Evolutionary conservation across 352 stramenopile genomes (phyloP).

Genomic region (Lagenidium giganteum): DNA sequence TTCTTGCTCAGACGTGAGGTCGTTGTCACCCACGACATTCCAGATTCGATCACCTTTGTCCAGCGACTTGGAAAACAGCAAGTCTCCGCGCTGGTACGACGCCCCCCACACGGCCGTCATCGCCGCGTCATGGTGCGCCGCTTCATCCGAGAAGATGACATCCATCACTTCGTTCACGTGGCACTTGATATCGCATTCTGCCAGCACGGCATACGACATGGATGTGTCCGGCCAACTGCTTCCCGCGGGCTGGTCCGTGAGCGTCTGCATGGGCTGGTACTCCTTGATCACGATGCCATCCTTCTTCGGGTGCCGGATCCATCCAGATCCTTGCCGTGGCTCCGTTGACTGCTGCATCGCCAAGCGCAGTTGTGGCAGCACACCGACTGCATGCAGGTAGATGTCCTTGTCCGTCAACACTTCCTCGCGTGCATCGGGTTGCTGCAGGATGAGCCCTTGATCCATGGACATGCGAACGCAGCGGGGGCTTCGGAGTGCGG

Average conservation of each 20-base stretch:
- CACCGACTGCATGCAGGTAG: constrained; percentile 18
- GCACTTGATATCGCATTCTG: constrained; percentile 51
- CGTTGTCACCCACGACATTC: constrained; percentile 12
- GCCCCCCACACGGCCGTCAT: constrained; percentile 52
- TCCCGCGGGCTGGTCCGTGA: constrained; percentile 15
- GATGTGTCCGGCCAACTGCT: constrained; percentile 35
- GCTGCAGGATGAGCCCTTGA: too few relatives aligned
- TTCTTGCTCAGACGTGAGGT: constrained; percentile 9
- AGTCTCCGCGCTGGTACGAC: constrained; percentile 48
- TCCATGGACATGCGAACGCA: too few relatives aligned
- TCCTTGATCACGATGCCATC: too few relatives aligned
- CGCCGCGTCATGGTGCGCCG: constrained; percentile 39
- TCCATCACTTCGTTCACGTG: constrained; percentile 47
- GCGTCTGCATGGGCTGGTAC: constrained; percentile 10
- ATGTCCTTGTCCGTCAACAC: constrained; percentile 24
- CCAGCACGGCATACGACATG: constrained; percentile 49
- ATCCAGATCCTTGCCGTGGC: constrained; percentile 2
- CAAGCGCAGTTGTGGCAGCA: constrained; percentile 23
- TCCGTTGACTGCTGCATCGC: too few relatives aligned
- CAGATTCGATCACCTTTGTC: constrained; percentile 13
- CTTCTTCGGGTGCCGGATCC: too few relatives aligned
- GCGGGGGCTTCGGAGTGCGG: too few relatives aligned
- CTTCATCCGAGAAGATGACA: constrained; percentile 59
- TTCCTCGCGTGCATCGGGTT: too few relatives aligned
- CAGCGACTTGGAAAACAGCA: constrained; percentile 35